Conservation (phyloP, 225 moss, liverwort and hornwort genomes). For the Marchantia paleacea region DNA sequence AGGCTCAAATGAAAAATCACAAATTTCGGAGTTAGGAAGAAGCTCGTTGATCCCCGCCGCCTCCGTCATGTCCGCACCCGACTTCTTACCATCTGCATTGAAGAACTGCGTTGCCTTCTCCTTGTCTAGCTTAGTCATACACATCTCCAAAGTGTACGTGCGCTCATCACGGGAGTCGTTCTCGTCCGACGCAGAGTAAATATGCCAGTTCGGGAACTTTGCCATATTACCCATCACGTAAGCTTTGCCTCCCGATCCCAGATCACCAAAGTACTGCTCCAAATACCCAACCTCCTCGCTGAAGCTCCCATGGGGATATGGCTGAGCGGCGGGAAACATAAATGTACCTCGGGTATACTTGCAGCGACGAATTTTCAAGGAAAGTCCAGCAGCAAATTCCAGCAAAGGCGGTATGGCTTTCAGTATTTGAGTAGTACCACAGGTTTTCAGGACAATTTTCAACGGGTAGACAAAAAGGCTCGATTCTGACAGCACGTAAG, state of each 20-base stretch:
- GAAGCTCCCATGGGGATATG: constrained; percentile 70
- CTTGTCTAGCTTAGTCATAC: constrained; percentile 68
- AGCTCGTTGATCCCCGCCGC: constrained; percentile 50
- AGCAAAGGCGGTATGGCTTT: constrained; percentile 53
- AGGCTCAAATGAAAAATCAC: constrained; percentile 78
- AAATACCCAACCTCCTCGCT: constrained; percentile 63
- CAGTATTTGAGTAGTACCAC: constrained; percentile 76
- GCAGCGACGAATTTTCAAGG: constrained; percentile 48
- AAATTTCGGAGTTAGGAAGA: constrained; percentile 57
- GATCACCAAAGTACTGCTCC: constrained; percentile 62
- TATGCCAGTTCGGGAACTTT: constrained; percentile 72
- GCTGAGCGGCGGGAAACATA: constrained; percentile 72
- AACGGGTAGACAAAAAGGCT: constrained; percentile 70
- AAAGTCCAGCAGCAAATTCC: constrained; percentile 35
- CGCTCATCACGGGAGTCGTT: constrained; percentile 28
- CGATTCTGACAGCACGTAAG: constrained; percentile 86
- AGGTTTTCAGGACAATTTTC: constrained; percentile 73
- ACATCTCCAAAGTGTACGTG: constrained; percentile 70
- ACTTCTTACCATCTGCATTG: constrained; percentile 40
- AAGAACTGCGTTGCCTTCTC: constrained; percentile 50
- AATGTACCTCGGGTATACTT: constrained; percentile 85
- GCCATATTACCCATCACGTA: constrained; percentile 67
- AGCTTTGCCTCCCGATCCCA: constrained; percentile 64
- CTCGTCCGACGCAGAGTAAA: constrained; percentile 61
- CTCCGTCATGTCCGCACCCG: constrained; percentile 61